Evolutionary conservation across 1,139 yeast species (phyloP), one percentile per base, ranked within the genome.

Genomic region (Protomyces pachydermus): DNA sequence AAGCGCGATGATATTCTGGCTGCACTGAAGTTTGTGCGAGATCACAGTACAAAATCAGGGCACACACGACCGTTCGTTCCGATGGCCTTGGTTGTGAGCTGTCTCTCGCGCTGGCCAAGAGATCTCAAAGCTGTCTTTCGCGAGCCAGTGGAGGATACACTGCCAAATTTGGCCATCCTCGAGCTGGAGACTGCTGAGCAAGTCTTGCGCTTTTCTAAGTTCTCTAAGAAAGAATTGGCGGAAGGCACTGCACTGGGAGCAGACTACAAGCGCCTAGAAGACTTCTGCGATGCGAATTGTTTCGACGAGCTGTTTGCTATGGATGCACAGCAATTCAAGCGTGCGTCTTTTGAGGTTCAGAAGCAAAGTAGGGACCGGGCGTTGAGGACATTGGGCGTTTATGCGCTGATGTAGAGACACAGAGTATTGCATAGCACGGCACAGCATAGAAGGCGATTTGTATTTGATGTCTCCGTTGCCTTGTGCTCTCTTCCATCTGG

Each of bases 41-140:
- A 52, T 16, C 35, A 51, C 18, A 37, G 56, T 20, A 37, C 42
- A 14, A 38, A 32, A 16, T 25, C 54, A 3, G 55, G 51, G n/a
- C 20, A 48, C 6, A 16, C 55, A 9, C 54, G 62, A 52, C 62
- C 62, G 10, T 58, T 58, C 38, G 34, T 52, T 10, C 62, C 62
- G 3, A 58, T 58, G 51, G 35, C 46, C 8, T 20, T 58, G 45
- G 53, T 58, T 9, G 51, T 58, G 16, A 38, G 62, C 37, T 55
- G 56, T 39, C 39, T 50, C 5, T 58, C 62, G 5, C 42, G 46
- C 35, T 39, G 53, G n/a, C 62, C 62, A 3, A 37, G 62, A n/a
- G 62, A 58, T 58, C 53, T 58, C 35, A 51, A 52, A n/a, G 62
- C 62, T 5, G 53, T 52, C 34, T 58, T 58, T 32, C 51, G 62